phyloP scores from a whole-genome alignment of 176 grass and related monocot genomes.

The Poa pratensis region DNA sequence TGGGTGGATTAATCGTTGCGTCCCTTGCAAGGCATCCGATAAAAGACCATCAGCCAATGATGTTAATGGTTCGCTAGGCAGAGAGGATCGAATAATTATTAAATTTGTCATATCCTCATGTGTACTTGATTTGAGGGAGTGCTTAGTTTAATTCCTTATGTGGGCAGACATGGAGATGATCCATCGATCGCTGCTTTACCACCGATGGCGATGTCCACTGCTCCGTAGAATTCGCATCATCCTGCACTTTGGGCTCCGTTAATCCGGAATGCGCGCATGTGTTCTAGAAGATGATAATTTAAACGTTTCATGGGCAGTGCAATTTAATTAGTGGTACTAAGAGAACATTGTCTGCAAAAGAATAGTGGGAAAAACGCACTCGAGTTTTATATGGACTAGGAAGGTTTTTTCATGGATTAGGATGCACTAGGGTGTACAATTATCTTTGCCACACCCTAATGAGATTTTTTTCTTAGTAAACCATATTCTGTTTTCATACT shows the following conservation, averaged over 20 bases:
- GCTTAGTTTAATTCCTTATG: background rate
- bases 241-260: background rate
- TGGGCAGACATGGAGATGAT: background rate
- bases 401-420: background rate
- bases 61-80: background rate
- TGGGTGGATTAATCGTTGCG: background rate
- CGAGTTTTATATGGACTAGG: background rate
- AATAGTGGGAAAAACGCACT: background rate
- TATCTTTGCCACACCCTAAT: background rate
- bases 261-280: background rate
- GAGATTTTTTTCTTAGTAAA: background rate
- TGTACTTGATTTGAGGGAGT: background rate
- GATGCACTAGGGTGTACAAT: background rate
- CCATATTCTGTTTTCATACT: background rate
- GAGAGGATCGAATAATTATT: background rate
- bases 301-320: background rate
- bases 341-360: background rate
- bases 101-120: background rate
- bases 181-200: background rate
- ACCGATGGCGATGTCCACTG: constrained; percentile 21
- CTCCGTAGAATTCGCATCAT: background rate
- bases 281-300: background rate
- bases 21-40: constrained; percentile 53
- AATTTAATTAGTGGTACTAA: background rate
- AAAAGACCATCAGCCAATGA: background rate